These are phyloP conservation scores for Protea cynaroides DNA, from an alignment of 164 flowering plant genomes.

Conservation along the genomic window DNA sequence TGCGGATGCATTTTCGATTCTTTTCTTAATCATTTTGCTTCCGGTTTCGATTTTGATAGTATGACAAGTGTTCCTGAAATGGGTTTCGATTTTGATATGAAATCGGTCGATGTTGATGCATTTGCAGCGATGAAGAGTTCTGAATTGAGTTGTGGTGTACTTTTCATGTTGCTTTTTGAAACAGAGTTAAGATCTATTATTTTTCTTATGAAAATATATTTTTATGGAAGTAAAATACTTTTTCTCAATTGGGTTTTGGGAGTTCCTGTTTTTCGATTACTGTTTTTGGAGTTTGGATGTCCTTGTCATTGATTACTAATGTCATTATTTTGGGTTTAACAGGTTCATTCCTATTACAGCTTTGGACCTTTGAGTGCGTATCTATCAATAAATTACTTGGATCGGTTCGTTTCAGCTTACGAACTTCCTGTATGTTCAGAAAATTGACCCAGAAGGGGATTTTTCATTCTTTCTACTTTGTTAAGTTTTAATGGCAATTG, in stretches of 20 bases:
- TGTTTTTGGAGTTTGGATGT: not conserved
- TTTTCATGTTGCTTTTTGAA: constrained; percentile 1
- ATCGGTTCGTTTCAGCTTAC: constrained; percentile 73
- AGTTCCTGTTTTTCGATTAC: not conserved
- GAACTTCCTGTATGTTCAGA: constrained; percentile 73
- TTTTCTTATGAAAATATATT: too few relatives aligned
- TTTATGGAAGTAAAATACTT: too few relatives aligned
- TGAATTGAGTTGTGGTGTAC: not conserved
- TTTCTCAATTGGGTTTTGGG: not conserved
- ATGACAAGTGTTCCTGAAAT: not conserved
- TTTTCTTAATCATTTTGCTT: too few relatives aligned
- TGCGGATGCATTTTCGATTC: too few relatives aligned
- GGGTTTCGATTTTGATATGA: not conserved
- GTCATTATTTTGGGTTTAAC: constrained; percentile 16
- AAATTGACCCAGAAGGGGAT: not conserved
- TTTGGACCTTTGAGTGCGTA: constrained; percentile 74
- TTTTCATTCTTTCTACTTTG: not conserved
- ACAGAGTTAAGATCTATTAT: not conserved
- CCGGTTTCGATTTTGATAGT: too few relatives aligned
- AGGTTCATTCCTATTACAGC: constrained; percentile 62
- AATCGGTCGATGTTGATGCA: not conserved
- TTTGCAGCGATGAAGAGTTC: not conserved
- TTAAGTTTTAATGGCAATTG: constrained; percentile 3
- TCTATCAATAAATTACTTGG: constrained; percentile 73
- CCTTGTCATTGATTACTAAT: constrained; percentile 7